Conservation (phyloP, 1,139 yeast species). For the Tardiomyces digboiensis region DNA sequence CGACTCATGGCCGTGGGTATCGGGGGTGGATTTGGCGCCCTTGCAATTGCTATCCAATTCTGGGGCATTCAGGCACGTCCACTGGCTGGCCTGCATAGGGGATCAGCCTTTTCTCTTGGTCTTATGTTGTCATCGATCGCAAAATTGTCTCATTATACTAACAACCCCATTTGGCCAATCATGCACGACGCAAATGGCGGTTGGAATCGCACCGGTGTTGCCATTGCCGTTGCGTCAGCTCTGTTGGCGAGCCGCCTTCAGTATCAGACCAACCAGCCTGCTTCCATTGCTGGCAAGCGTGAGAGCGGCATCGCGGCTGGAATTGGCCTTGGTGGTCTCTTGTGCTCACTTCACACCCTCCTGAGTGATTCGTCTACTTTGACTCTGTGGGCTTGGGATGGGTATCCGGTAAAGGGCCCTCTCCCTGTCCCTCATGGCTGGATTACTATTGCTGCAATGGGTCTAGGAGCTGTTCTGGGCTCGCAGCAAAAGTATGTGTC, state of each 20-base stretch:
- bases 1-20: conserved; percentile 57
- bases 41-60: conserved; percentile 56
- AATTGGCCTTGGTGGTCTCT: conserved; percentile 66
- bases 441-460: conserved; percentile 49
- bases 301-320: conserved; percentile 39
- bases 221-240: conserved; percentile 57
- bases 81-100: conserved; percentile 40
- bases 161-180: conserved; percentile 95
- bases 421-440: conserved; percentile 85
- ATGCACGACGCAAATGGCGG: conserved; percentile 87
- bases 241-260: conserved; percentile 38
- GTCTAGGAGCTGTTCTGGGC: conserved; percentile 47
- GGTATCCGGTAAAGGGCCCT: conserved; percentile 83
- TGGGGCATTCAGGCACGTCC: conserved; percentile 36
- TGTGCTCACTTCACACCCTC: conserved; percentile 66
- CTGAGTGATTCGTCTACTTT: conserved; percentile 79
- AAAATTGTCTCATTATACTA: conserved; percentile 69
- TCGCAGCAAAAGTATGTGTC: conserved; percentile 19
- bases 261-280: conserved; percentile 9
- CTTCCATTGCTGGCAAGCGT: conserved; percentile 17
- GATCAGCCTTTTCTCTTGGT: conserved; percentile 62
- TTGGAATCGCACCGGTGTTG: conserved; percentile 61
- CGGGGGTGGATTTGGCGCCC: conserved; percentile 55
- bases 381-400: conserved; percentile 91
- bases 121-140: conserved; percentile 61